These are phyloP conservation scores for Heliamphora pulchella DNA, from an alignment of 179 eudicot genomes.

Conservation along the genomic window DNA sequence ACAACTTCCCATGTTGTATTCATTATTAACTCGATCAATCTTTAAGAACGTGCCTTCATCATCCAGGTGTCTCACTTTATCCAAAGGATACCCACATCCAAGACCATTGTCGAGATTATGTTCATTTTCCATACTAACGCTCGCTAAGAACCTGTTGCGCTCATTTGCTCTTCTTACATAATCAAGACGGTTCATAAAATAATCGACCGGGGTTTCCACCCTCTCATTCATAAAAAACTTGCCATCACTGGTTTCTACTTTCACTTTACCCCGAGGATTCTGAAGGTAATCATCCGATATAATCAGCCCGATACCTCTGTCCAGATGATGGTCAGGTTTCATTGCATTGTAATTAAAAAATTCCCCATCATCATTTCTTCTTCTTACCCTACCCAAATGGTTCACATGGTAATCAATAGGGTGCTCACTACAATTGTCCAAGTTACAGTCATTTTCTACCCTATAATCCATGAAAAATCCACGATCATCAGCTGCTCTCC, in stretches of 20 bases:
- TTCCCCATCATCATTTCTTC: background rate
- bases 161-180: background rate
- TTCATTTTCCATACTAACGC: conserved; percentile 12
- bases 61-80: conserved; percentile 1
- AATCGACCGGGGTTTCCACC: conserved; percentile 5
- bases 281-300: too few species aligned
- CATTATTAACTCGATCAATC: conserved; percentile 1
- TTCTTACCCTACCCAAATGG: conserved; percentile 2
- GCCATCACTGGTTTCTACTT: background rate
- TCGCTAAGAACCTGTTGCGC: background rate
- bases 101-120: background rate
- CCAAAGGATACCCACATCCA: background rate
- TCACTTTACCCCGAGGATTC: conserved; percentile 3
- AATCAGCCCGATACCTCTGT: background rate
- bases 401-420: background rate
- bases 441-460: conserved; percentile 9
- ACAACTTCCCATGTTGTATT: conserved; percentile 8
- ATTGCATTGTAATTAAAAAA: background rate
- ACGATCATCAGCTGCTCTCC: conserved; percentile 17
- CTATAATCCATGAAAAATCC: background rate
- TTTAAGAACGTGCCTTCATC: conserved; percentile 12
- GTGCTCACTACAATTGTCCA: background rate
- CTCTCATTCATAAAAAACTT: conserved; percentile 11
- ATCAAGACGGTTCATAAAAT: background rate
- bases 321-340: background rate